Conservation (phyloP, 2,329 filamentous ascomycete genomes). For the Stagonosporopsis vannaccii region DNA sequence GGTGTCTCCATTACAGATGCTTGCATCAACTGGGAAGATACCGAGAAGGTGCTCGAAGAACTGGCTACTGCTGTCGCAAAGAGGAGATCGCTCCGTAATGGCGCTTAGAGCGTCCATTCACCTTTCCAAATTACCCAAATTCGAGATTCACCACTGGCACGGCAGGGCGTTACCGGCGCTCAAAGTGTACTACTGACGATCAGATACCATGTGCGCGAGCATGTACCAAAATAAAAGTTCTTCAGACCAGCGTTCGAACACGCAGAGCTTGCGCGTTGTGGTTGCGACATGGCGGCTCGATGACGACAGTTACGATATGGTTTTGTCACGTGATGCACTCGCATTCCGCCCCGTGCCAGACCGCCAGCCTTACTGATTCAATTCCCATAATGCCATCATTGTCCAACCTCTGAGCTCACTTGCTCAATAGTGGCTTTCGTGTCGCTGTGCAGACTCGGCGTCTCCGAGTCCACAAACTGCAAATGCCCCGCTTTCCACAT, state of each 20-base stretch:
- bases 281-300: neutral
- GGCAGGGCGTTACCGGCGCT: slow-evolving; percentile 36
- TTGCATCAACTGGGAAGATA: slow-evolving; percentile 94
- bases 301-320: neutral
- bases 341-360: neutral
- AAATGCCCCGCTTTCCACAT: neutral
- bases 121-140: slow-evolving; percentile 9
- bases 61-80: slow-evolving; percentile 82
- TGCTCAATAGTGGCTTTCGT: neutral
- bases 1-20: slow-evolving; percentile 97
- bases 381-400: neutral
- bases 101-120: slow-evolving; percentile 34
- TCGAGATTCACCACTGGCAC: slow-evolving; percentile 21
- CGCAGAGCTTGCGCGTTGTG: neutral
- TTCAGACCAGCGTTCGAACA: neutral
- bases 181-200: slow-evolving; percentile 7
- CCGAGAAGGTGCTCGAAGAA: slow-evolving; percentile 76
- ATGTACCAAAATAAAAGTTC: slow-evolving; percentile 16
- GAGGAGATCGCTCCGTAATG: slow-evolving; percentile 63
- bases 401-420: neutral
- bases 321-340: neutral
- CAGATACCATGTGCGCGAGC: slow-evolving; percentile 12
- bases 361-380: neutral
- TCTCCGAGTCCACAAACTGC: neutral
- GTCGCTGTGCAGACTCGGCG: neutral